A percentile compares a stretch with the other conserved stretches of the same genome.
Evolutionary conservation across 495 filamentous ascomycete species (phyloP).

Genomic region (Penicillium robsamsonii): DNA sequence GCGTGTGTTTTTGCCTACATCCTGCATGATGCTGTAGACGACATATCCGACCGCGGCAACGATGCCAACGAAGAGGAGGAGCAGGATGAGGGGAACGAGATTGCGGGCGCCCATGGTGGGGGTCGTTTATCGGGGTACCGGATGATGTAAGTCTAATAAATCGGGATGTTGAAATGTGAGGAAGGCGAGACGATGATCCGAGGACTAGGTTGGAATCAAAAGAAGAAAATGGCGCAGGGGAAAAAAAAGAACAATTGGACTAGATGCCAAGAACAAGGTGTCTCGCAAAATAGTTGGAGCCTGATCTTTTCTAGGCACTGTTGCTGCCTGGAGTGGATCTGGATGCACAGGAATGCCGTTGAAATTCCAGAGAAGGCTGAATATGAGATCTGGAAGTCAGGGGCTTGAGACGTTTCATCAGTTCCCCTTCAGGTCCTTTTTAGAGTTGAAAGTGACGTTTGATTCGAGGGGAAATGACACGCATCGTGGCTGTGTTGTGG

Average conservation of each 20-base stretch:
- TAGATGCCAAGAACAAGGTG: constrained; percentile 6
- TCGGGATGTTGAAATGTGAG: neutral
- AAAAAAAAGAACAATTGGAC: neutral
- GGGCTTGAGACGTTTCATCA: neutral
- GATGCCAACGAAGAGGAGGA: constrained; percentile 60
- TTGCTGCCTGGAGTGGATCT: constrained; percentile 11
- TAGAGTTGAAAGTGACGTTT: constrained; percentile 1
- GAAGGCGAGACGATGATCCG: constrained; percentile 4
- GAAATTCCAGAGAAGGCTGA: neutral
- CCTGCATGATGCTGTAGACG: constrained; percentile 65
- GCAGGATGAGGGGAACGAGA: constrained; percentile 70
- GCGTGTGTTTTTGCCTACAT: constrained; percentile 65
- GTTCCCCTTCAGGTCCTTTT: neutral
- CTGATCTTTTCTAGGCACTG: constrained; percentile 4
- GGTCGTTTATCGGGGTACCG: neutral
- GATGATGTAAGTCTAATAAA: neutral
- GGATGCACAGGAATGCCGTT: neutral
- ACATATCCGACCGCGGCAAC: constrained; percentile 68
- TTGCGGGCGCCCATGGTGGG: constrained; percentile 35
- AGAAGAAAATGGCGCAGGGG: neutral
- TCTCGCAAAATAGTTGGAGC: constrained; percentile 1
- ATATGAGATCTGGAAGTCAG: constrained; percentile 1
- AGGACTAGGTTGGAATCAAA: neutral
- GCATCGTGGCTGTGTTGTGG: constrained; percentile 5
- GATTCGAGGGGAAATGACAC: constrained; percentile 5